Base-by-base conservation (phyloP, 352 stramenopile species). In the Pythium biforme region DNA sequence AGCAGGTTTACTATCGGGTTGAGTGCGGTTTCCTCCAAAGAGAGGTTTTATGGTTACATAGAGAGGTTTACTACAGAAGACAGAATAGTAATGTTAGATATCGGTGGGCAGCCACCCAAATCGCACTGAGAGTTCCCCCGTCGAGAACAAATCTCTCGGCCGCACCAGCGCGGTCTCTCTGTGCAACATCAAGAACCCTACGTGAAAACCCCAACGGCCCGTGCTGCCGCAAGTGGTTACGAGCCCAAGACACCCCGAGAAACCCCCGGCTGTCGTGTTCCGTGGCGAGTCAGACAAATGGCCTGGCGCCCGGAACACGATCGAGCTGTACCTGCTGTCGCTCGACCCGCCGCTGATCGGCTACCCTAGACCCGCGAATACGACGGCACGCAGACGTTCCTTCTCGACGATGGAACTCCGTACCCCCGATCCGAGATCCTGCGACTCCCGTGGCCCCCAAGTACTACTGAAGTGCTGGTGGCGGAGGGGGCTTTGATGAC, bases 191-290 rank as follows among this genome's bases (percentile, higher is more conserved):
- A 34, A 34, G 29, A 34, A 34, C n/a, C n/a, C n/a, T n/a, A 49
- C 11, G 19, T 3, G n/a, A 25, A 49, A 7, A 49, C 41, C 41
- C 41, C 26, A 26, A 19, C 41, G 41, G n/a, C n/a, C 41, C n/a
- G 41, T 49, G 41, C 41, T 26, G 41, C 19, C 48, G 17, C 48
- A 53, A 53, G 47, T 53, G 47, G 47, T 53, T 53, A 39, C 39
- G 47, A 53, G 47, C 47, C 47, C 47, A 53, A 53, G 11, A 14
- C 37, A 53, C 23, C 25, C 23, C 5, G 47, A 53, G 47, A 53
- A n/a, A n/a, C n/a, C 47, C 19, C 47, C 47, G 6, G 27, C 26
- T 40, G 26, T 55, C 48, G 26, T 55, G 48, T 55, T 41, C 29
- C 1, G 48, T 26, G 48, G 29, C 29, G 29, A 52, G 14, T 2